Base-by-base conservation (phyloP, 345 rosid species). In the Xanthoceras sorbifolium region DNA sequence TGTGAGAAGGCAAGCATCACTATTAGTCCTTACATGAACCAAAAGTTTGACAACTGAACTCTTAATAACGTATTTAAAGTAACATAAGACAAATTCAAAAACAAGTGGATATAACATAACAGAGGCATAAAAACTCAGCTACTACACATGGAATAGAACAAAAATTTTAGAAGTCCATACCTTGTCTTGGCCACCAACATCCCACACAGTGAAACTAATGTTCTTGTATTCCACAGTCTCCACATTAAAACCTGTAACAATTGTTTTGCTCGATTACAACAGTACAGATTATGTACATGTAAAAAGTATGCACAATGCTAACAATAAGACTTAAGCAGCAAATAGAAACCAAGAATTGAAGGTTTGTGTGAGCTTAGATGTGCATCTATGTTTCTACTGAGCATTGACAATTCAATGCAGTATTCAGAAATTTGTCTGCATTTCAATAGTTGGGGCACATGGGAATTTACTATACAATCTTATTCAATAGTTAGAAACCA, bases 161-260 rank as follows among this genome's bases (percentile, higher is more conserved):
- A 44, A n/a, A 46, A 46, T 22, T 18, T 44, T 31, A n/a, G 12
- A 50, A 23, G 6, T 20, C 14, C 73, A 80, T 74, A 93, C 96
- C 96, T 90, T 91, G 87, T 91, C 97, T 82, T 91, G 94, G 69
- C 97, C 98, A 25, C 97, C 98, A 20, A 93, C 97, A 89, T 93
- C 98, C 97, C 94, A 93, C 61, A 93, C 98, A 0, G 98, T 93
- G 87, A 93, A 93, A 86, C 93, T 92, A 80, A 93, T 92, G 89
- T 93, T 92, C 73, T 92, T 93, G 84, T 92, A 92, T 70, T 92
- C 97, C 73, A 93, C 93, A 0, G 94, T 93, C 84, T 91, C 97
- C 85, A 92, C 97, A 76, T 93, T 92, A 82, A 93, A 90, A 64
- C 98, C 98, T 93, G 85, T 60, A 63, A 64, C 36, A 9, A 60